Base-by-base conservation (phyloP, 768 basidiomycete species). In the Xanthoconium purpureum region DNA sequence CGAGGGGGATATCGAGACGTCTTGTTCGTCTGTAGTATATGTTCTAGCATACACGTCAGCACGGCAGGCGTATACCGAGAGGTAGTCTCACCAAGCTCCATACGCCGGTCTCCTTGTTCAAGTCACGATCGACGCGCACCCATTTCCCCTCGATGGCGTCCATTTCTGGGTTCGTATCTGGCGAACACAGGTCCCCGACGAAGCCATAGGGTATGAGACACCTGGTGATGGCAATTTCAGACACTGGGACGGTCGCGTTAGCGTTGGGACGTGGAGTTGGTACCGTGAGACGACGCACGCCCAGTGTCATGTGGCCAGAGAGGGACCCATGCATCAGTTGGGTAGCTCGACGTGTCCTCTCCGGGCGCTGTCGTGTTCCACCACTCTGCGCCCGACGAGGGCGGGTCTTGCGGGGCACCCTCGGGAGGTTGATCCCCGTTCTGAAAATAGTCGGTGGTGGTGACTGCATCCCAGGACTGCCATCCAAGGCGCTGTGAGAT, bases 1-100 rank as follows among this genome's bases (percentile, higher is more conserved):
- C 80, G 20, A 97, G 81, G 12, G 88, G 83, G 18, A 93, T 79
- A 64, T 94, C 88, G 61, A 89, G 81, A 49, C 94, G 80, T 47
- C 91, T 80, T 17, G 93, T 92, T 18, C 95, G 83, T 53, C 93
- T 85, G 65, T 95, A 94, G 71, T 89, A 92, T 17, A 97, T 69
- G 65, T 87, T 76, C 78, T 84, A 52, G 7, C 42, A 5, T 13
- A 2, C 52, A 43, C 28, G 39, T 51, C 46, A 66, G 50, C 55
- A 7, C 52, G 38, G 15, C 20, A 2, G 42, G 40, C 28, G 35
- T 36, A 18, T 15, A 35, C 39, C 5, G 38, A 33, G 11, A 14
- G 5, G 0, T 3, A 4, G 7, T 12, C 53, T 66, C 59, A 91
- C 84, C 65, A 91, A 71, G 63, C 78, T 84, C 73, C 75, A 87